These are phyloP conservation scores for Hymenoscyphus repandus DNA, from an alignment of 2,329 filamentous ascomycete species.

Conservation along the genomic window DNA sequence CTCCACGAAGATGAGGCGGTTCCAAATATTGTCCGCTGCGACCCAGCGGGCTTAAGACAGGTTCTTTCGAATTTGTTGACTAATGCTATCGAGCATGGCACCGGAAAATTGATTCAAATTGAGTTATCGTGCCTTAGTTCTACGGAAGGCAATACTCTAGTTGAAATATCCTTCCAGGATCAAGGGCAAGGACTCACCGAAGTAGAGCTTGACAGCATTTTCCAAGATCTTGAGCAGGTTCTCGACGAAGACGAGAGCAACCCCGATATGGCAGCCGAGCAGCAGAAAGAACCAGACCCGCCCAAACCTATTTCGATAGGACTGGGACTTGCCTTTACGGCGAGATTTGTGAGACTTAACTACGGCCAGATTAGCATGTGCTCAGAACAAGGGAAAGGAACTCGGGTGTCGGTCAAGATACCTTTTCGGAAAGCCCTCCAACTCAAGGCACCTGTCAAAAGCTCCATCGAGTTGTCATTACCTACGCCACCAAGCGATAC, in stretches of 20 bases:
- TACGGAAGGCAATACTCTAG: conserved; percentile 11
- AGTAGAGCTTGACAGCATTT: conserved; percentile 17
- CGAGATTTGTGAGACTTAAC: conserved; percentile 21
- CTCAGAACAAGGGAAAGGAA: conserved; percentile 15
- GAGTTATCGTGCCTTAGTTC: conserved; percentile 11
- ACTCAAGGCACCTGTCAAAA: background rate
- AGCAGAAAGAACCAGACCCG: background rate
- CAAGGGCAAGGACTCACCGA: conserved; percentile 19
- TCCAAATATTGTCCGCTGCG: conserved; percentile 16
- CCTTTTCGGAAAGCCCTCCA: conserved; percentile 19
- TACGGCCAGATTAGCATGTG: conserved; percentile 22
- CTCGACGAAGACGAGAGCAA: conserved; percentile 19
- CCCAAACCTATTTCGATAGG: conserved; percentile 15
- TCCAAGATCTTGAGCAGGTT: conserved; percentile 21
- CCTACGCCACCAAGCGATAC: conserved; percentile 12
- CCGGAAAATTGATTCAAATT: conserved; percentile 10
- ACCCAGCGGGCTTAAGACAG: conserved; percentile 18
- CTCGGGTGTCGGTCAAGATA: conserved; percentile 20
- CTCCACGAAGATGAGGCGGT: conserved; percentile 11
- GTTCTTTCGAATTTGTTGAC: conserved; percentile 19
- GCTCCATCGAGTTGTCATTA: background rate
- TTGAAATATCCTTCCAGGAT: conserved; percentile 21
- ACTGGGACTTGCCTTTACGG: conserved; percentile 20
- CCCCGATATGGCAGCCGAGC: background rate
- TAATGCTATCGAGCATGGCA: conserved; percentile 21